Evolutionary conservation across 306 rosid genomes (phyloP).

Genomic region (Quercus variabilis): DNA sequence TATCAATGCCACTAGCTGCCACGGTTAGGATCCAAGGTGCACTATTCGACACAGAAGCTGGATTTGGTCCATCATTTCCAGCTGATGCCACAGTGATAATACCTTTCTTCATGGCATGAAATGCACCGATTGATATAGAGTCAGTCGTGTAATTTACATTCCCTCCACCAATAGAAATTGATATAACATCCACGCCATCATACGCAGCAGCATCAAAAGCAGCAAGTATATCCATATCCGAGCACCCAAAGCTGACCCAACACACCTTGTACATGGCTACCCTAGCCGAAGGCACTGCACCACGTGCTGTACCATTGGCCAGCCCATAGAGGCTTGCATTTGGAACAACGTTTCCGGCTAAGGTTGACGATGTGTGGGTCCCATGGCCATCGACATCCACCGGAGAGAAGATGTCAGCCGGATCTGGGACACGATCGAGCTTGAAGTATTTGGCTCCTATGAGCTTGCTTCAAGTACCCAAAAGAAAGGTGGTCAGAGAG

Average conservation of each 20-base stretch:
- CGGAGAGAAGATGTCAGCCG: conserved; percentile 60
- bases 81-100: conserved; percentile 75
- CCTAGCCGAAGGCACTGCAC: conserved; percentile 77
- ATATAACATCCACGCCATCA: conserved; percentile 88
- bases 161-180: conserved; percentile 79
- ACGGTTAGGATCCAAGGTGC: conserved; percentile 94
- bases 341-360: conserved; percentile 47
- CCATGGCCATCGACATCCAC: conserved; percentile 83
- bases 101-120: conserved; percentile 82
- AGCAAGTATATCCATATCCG: conserved; percentile 84
- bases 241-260: conserved; percentile 60
- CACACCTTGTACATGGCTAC: conserved; percentile 86
- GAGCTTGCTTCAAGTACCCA: conserved; percentile 58
- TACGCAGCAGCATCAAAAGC: conserved; percentile 87
- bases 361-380: conserved; percentile 78
- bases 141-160: conserved; percentile 32
- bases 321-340: conserved; percentile 72
- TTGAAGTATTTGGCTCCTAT: conserved; percentile 87
- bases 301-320: conserved; percentile 69
- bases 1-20: conserved; percentile 84
- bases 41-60: conserved; percentile 45
- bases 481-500: not conserved
- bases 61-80: conserved; percentile 71
- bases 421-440: conserved; percentile 47
- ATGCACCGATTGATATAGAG: conserved; percentile 61